Evolutionary conservation across 2,329 filamentous ascomycete species (phyloP).

Genomic region (Endocalyx cinctus): DNA sequence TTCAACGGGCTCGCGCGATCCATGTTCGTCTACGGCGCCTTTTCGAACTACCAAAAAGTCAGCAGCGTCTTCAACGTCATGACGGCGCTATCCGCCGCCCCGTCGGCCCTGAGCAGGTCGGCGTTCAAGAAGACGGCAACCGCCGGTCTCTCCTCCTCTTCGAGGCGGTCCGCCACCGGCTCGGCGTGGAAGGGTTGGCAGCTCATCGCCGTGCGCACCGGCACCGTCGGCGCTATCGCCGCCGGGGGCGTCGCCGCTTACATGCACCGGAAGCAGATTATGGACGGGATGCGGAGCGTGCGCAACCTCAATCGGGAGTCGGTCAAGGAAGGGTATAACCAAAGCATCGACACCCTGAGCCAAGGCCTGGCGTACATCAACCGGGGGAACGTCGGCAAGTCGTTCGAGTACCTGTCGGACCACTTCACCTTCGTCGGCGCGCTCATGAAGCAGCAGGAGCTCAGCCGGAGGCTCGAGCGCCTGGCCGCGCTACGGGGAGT

Average conservation of each 20-base stretch:
- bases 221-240: conserved; percentile 74
- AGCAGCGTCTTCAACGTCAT: conserved; percentile 53
- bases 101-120: conserved; percentile 37
- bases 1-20: conserved; percentile 62
- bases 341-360: conserved; percentile 43
- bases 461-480: conserved; percentile 62
- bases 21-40: conserved; percentile 58
- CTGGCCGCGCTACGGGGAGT: conserved; percentile 59
- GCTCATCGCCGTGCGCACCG: conserved; percentile 70
- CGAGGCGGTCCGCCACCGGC: too few species aligned
- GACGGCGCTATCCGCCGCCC: conserved; percentile 48
- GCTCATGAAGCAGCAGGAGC: conserved; percentile 67
- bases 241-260: conserved; percentile 81
- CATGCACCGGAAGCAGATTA: conserved; percentile 67
- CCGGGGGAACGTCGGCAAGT: conserved; percentile 57
- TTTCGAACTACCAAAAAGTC: conserved; percentile 55
- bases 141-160: conserved; percentile 17
- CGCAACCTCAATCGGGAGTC: conserved; percentile 44
- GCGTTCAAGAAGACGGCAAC: conserved; percentile 25
- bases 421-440: conserved; percentile 85
- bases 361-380: conserved; percentile 55
- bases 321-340: conserved; percentile 43
- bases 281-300: conserved; percentile 41
- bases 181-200: conserved; percentile 52
- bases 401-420: conserved; percentile 72